Conservation (phyloP, 495 filamentous ascomycete species). For the Stereocaulon alpinum region DNA sequence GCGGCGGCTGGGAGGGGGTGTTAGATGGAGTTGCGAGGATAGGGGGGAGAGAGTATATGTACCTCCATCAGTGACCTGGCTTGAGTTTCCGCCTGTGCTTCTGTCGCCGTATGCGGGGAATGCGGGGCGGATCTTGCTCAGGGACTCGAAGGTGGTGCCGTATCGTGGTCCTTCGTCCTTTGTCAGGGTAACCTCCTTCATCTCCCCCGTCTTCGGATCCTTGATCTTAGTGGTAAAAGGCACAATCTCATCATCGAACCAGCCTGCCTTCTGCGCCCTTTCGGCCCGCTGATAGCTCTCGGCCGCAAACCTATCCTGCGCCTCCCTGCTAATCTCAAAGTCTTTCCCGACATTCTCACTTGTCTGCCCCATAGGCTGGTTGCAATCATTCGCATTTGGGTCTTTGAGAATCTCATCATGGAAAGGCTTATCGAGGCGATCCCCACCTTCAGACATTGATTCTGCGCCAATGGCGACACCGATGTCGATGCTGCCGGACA, state of each 20-base stretch:
- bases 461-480: constrained; percentile 86
- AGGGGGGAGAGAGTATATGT: constrained; percentile 14
- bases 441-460: constrained; percentile 65
- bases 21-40: not conserved
- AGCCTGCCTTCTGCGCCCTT: constrained; percentile 80
- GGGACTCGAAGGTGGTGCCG: constrained; percentile 73
- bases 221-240: constrained; percentile 74
- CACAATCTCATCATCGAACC: constrained; percentile 90
- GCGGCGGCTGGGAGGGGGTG: constrained; percentile 52
- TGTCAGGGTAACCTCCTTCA: constrained; percentile 64
- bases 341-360: constrained; percentile 91
- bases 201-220: constrained; percentile 69
- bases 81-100: constrained; percentile 90
- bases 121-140: constrained; percentile 80
- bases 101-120: constrained; percentile 83
- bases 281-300: constrained; percentile 83
- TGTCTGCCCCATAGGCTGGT: constrained; percentile 96
- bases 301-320: constrained; percentile 75
- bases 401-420: constrained; percentile 62
- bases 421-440: constrained; percentile 60
- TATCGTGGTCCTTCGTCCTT: constrained; percentile 82
- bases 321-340: constrained; percentile 71
- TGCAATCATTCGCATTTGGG: constrained; percentile 75
- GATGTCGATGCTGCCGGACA: constrained; percentile 66
- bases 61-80: constrained; percentile 88